phyloP scores from a whole-genome alignment of 163 green algal species.

The Chlorella variabilis region DNA sequence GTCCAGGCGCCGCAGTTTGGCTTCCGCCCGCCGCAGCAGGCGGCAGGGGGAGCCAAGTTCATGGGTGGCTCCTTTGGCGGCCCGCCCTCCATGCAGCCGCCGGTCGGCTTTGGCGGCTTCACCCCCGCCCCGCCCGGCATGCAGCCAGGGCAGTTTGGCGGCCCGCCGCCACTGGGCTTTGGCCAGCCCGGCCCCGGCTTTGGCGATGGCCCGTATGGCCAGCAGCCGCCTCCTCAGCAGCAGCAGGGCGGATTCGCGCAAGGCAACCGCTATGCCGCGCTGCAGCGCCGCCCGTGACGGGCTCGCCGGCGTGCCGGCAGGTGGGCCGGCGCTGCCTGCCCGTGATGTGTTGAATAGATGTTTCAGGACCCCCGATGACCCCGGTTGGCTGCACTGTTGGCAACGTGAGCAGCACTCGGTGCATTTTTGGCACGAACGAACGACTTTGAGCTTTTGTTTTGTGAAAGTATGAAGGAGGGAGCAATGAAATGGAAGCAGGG shows the following conservation, averaged over 20 bases:
- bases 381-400: too few species aligned
- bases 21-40: conserved; percentile 1
- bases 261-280: conserved; percentile 37
- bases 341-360: too few species aligned
- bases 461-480: background rate
- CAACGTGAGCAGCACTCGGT: too few species aligned
- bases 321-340: too few species aligned
- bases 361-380: too few species aligned
- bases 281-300: conserved; percentile 32
- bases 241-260: conserved; percentile 22
- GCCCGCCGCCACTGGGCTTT: background rate
- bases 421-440: background rate
- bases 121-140: background rate
- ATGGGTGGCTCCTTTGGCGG: conserved; percentile 13
- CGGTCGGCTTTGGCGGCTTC: conserved; percentile 2
- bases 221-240: conserved; percentile 32
- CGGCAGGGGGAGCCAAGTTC: conserved; percentile 1
- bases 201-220: conserved; percentile 8
- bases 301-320: too few species aligned
- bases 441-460: background rate
- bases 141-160: conserved; percentile 18
- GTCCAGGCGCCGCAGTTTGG: background rate
- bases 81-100: background rate
- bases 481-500: background rate
- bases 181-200: background rate